These are phyloP conservation scores for Epichloe sibirici DNA, from an alignment of 2,329 filamentous ascomycete genomes.

Conservation along the genomic window DNA sequence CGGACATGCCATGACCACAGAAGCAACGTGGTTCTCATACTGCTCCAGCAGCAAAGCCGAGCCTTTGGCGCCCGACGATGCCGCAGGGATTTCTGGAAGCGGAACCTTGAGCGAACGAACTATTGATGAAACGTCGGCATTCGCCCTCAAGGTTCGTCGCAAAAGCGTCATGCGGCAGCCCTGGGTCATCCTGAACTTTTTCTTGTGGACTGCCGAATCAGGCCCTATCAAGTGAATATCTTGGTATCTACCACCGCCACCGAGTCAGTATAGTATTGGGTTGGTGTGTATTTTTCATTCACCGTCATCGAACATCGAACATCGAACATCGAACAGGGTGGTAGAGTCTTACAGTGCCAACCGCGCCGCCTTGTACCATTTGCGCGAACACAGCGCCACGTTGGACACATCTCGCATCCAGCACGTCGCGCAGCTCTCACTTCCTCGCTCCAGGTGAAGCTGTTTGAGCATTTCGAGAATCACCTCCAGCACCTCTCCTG, in stretches of 20 bases:
- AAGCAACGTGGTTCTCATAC: conserved; percentile 46
- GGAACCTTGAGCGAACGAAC: conserved; percentile 46
- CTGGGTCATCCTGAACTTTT: conserved; percentile 41
- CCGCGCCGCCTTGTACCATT: conserved; percentile 39
- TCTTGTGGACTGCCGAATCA: conserved; percentile 44
- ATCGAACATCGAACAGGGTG: neutral
- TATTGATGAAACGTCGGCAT: conserved; percentile 38
- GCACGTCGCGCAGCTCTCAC: conserved; percentile 48
- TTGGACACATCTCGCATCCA: conserved; percentile 50
- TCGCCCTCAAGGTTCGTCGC: conserved; percentile 42
- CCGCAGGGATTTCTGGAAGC: conserved; percentile 29
- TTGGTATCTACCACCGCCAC: conserved; percentile 32
- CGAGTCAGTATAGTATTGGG: neutral
- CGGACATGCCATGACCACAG: conserved; percentile 52
- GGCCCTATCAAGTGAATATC: conserved; percentile 45
- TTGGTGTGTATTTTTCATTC: no score
- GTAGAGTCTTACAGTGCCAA: conserved; percentile 33
- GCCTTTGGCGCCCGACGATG: conserved; percentile 11
- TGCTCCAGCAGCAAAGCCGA: conserved; percentile 28
- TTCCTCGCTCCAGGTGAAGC: conserved; percentile 34
- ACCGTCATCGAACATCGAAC: neutral
- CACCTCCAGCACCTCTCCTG: conserved; percentile 45
- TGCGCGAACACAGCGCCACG: conserved; percentile 36
- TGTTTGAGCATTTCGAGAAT: conserved; percentile 42
- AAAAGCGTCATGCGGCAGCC: conserved; percentile 44